A percentile compares a stretch with the other conserved stretches of the same genome.
Conservation (phyloP, 73 alveolate genomes). For the Breviolum minutum region DNA sequence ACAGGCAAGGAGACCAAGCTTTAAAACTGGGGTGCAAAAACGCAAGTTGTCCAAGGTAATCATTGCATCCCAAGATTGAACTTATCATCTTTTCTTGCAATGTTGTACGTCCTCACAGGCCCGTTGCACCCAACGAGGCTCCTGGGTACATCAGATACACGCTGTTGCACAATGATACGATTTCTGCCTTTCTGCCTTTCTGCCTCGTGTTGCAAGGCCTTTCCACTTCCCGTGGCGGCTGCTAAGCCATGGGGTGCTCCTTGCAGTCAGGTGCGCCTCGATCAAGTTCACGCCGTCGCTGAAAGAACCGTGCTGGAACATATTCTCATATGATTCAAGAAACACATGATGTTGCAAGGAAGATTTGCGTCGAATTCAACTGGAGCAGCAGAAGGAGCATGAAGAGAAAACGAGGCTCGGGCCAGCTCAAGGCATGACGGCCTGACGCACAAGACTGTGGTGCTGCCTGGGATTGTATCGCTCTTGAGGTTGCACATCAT, state of each 20-base stretch:
- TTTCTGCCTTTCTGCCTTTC: not conserved
- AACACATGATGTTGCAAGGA: not conserved
- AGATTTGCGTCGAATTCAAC: slow-evolving; percentile 12
- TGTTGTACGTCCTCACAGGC: not conserved
- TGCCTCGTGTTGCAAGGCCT: not conserved
- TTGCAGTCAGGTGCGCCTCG: not conserved
- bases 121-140: not conserved
- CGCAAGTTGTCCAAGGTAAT: not conserved
- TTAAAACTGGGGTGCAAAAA: no score
- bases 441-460: no score
- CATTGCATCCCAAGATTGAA: not conserved
- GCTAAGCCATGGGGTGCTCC: slow-evolving; percentile 30
- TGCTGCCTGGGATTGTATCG: not conserved
- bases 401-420: slow-evolving; percentile 18
- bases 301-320: not conserved
- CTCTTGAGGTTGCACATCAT: slow-evolving; percentile 7
- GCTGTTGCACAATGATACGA: not conserved
- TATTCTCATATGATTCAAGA: no score
- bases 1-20: not conserved
- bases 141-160: not conserved
- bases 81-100: not conserved
- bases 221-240: slow-evolving; percentile 24
- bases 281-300: not conserved
- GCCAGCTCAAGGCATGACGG: no score
- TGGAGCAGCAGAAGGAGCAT: slow-evolving; percentile 13